Percentiles rank a stretch among this genome's conserved stretches.
Conservation (phyloP, 1,284 basidiomycete species). For the Trichosporon faecale region DNA sequence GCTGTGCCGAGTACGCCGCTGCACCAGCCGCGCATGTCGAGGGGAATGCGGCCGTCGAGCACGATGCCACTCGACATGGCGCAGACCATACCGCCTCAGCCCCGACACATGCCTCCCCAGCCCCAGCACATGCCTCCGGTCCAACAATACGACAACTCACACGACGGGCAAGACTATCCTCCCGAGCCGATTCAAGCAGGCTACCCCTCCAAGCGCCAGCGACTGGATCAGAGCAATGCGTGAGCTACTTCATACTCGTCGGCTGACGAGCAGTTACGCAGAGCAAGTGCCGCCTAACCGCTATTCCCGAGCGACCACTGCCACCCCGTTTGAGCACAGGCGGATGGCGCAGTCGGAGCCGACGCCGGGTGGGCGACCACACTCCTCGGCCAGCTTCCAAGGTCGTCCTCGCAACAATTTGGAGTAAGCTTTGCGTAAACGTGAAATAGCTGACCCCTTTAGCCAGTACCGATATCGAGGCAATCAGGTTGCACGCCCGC, state of each 20-base stretch:
- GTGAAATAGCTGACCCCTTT: neutral
- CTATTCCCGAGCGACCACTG: neutral
- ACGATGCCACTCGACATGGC: neutral
- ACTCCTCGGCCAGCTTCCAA: neutral
- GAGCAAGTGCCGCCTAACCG: neutral
- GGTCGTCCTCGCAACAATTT: slow-evolving; percentile 8
- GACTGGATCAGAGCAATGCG: neutral
- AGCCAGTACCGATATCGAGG: slow-evolving; percentile 14
- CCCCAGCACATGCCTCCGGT: neutral
- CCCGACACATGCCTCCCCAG: neutral
- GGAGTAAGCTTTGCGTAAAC: neutral
- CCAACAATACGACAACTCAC: neutral
- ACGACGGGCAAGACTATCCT: neutral
- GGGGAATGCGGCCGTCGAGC: neutral
- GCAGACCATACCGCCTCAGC: neutral
- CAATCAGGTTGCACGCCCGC: neutral
- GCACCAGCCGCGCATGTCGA: neutral
- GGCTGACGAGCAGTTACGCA: neutral
- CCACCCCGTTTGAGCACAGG: neutral
- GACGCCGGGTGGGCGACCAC: neutral
- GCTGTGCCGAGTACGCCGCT: neutral
- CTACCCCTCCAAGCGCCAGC: neutral
- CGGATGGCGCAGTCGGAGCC: neutral
- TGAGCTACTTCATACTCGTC: neutral
- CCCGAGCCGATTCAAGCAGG: neutral